Evolutionary conservation across 208 protist species (phyloP), one percentile per base, ranked within the genome.

Genomic region (Novymonas esmeraldas): DNA sequence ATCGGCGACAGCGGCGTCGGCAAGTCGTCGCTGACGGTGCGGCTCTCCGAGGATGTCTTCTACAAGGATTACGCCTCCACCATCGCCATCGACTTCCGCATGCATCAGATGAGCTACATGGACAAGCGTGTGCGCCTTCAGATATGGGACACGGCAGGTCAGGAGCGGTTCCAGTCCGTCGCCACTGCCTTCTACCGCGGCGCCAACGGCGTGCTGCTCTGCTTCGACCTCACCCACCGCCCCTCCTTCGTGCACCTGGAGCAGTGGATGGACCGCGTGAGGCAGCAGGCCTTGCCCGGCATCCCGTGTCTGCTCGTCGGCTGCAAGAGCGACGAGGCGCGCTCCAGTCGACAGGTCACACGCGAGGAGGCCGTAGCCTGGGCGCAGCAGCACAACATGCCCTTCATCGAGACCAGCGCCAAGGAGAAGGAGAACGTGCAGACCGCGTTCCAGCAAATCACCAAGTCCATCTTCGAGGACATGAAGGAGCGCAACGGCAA

Each of bases 211-310:
- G 93, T 95, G n/a, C 70, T 99, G 62, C 79, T 99, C 6, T 98
- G 98, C 73, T 99, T 99, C 73, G 98, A 99, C 76, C 93, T 99
- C 52, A 99, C 98, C 6, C 97, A 99, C 84, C 84, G 93, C 34
- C 88, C 98, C 26, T 98, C 96, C 42, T 99, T 98, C 70, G 64
- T 89, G 31, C 97, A 98, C 76, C 92, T 98, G 18, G 96, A 99
- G 42, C 96, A 98, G 82, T 99, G 98, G 98, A 97, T 99, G 70
- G 98, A 98, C 67, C 97, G 98, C 69, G 89, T 99, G 67, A 69
- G 90, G 34, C 95, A 96, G 56, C 87, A 96, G 76, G 85, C 87
- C 2, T 73, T 95, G 22, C 92, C 92, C 28, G 94, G 97, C 59
- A 98, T 99, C 63, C 85, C 87, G 7, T 93, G 98, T 56, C 76